These are phyloP conservation scores for Ceratobasidium sp. DNA, from an alignment of 1,284 basidiomycete genomes.

Conservation along the genomic window DNA sequence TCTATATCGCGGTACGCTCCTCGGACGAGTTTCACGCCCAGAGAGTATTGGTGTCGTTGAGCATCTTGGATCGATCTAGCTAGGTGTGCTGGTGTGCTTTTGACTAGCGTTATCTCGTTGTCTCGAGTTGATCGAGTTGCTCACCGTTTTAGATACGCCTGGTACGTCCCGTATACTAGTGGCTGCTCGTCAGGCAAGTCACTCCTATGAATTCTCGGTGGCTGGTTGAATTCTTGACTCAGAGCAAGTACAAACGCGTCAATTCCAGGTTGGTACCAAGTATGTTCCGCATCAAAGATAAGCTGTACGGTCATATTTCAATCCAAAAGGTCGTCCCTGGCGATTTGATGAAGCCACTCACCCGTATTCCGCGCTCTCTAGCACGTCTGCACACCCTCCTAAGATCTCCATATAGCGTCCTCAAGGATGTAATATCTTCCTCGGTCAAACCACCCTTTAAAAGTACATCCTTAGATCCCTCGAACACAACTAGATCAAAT, in stretches of 20 bases:
- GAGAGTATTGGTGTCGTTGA: conserved; percentile 74
- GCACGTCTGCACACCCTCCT: conserved; percentile 71
- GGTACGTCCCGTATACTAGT: conserved; percentile 83
- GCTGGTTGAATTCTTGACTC: conserved; percentile 77
- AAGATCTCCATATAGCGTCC: conserved; percentile 71
- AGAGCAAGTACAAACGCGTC: conserved; percentile 82
- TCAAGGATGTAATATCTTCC: conserved; percentile 71
- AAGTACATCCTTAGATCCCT: conserved; percentile 29
- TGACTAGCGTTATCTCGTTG: conserved; percentile 18
- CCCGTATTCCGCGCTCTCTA: conserved; percentile 67
- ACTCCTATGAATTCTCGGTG: neutral
- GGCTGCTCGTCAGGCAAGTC: conserved; percentile 62
- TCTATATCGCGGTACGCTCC: conserved; percentile 94
- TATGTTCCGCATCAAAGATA: conserved; percentile 87
- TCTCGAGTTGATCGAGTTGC: conserved; percentile 42
- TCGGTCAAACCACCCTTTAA: conserved; percentile 58
- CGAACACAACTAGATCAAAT: conserved; percentile 63
- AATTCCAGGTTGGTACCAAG: conserved; percentile 84
- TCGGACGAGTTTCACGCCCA: conserved; percentile 95
- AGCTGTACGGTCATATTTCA: conserved; percentile 56
- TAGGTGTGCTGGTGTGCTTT: conserved; percentile 77
- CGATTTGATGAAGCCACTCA: conserved; percentile 6
- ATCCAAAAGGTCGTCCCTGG: neutral
- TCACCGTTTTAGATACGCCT: conserved; percentile 84
- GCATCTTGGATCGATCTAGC: conserved; percentile 76